A percentile compares a stretch with the other conserved stretches of the same genome.
Conservation (phyloP, 75 land plant species). For the Sequoiadendron giganteum region DNA sequence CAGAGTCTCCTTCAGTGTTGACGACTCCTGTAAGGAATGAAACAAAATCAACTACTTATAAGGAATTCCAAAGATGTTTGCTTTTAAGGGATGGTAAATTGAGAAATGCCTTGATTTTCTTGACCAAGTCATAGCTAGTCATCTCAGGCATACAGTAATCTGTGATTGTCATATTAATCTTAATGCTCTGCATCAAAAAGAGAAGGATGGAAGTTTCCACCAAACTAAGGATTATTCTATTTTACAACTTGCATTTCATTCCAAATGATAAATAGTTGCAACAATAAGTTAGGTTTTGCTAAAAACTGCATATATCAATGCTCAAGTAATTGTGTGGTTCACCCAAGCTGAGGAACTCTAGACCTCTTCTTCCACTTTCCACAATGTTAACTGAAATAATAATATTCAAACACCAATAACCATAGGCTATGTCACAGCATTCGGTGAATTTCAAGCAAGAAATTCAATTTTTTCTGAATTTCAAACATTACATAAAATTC, state of each 20-base stretch:
- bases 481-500: too few relatives aligned
- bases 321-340: not conserved
- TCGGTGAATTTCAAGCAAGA: too few relatives aligned
- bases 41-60: not conserved
- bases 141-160: slow-evolving; percentile 59
- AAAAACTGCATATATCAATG: not conserved
- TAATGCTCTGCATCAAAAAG: slow-evolving; percentile 14
- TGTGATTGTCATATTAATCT: too few relatives aligned
- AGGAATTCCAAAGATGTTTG: not conserved
- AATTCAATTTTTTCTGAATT: too few relatives aligned
- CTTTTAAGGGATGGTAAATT: not conserved
- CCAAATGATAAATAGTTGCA: not conserved
- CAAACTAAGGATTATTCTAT: not conserved
- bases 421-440: too few relatives aligned
- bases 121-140: slow-evolving; percentile 61
- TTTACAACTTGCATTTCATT: not conserved
- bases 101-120: slow-evolving; percentile 44
- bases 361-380: slow-evolving; percentile 67
- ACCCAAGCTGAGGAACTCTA: slow-evolving; percentile 52
- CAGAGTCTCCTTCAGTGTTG: slow-evolving; percentile 40
- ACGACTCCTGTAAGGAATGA: too few relatives aligned
- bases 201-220: not conserved
- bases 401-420: not conserved
- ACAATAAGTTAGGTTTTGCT: not conserved
- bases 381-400: slow-evolving; percentile 57